Conservation (phyloP, 441 rosid species). For the Gossypium gossypioides region DNA sequence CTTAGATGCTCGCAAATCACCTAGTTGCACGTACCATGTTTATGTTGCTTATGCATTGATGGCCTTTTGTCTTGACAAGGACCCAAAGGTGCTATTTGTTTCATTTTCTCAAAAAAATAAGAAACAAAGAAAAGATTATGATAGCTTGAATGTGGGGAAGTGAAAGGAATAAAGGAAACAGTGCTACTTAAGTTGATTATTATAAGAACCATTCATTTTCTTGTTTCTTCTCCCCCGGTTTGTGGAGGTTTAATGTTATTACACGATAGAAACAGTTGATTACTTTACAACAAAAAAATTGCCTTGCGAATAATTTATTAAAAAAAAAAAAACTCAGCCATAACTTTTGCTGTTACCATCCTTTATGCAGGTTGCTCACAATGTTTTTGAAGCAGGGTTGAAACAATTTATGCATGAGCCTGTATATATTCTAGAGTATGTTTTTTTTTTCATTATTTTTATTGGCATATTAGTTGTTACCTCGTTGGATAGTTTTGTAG, state of each 20-base stretch:
- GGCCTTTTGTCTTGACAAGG: constrained; percentile 92
- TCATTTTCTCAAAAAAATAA: not conserved
- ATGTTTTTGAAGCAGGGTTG: constrained; percentile 86
- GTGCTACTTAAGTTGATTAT: not conserved
- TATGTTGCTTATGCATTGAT: constrained; percentile 86
- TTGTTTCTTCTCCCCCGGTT: not conserved
- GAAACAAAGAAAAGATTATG: not conserved
- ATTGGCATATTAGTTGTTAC: not conserved
- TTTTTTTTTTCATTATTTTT: not conserved
- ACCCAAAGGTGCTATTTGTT: constrained; percentile 59
- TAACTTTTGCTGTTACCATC: constrained; percentile 12
- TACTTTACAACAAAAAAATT: not conserved
- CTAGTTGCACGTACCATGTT: constrained; percentile 79
- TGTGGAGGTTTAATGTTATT: not conserved
- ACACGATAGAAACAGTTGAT: not conserved
- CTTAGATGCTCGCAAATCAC: constrained; percentile 78
- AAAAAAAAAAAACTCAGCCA: not conserved
- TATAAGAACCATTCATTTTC: not conserved
- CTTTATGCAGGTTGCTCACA: constrained; percentile 70
- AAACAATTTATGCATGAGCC: constrained; percentile 92
- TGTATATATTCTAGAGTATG: constrained; percentile 87
- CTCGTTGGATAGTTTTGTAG: not conserved
- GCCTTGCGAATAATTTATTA: not conserved
- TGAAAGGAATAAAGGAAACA: not conserved
- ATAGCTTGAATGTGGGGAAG: not conserved